phyloP scores from a whole-genome alignment of 352 stramenopile species.

The Pythium myriotylum region DNA sequence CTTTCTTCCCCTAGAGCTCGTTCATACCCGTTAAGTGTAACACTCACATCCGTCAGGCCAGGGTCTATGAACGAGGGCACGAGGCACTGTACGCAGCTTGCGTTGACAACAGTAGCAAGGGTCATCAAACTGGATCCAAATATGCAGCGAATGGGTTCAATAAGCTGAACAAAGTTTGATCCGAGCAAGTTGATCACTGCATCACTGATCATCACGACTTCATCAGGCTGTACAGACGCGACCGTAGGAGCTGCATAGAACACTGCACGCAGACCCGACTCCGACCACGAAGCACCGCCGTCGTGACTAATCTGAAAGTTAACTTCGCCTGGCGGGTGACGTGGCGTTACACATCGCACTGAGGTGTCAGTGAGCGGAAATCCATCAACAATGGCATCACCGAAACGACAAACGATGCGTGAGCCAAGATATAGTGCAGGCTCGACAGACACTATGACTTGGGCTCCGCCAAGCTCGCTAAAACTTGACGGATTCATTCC shows the following conservation, averaged over 20 bases:
- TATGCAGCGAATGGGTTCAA: constrained; percentile 16
- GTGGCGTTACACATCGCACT: constrained; percentile 17
- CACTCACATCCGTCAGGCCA: constrained; percentile 6
- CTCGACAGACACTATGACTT: constrained; percentile 33
- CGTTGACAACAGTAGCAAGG: constrained; percentile 21
- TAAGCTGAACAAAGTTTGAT: constrained; percentile 18
- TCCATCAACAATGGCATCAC: constrained; percentile 10
- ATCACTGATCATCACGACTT: constrained; percentile 23
- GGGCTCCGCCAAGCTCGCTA: constrained; percentile 48
- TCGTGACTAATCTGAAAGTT: constrained; percentile 22
- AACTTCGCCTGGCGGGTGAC: constrained; percentile 9
- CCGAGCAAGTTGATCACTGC: constrained; percentile 23
- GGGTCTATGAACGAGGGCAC: constrained; percentile 9
- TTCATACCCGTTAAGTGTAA: constrained; percentile 27
- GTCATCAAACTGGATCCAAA: constrained; percentile 16
- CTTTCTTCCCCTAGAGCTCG: constrained; percentile 1
- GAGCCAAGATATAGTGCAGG: constrained; percentile 8
- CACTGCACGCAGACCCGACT: neutral
- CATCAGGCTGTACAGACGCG: constrained; percentile 1
- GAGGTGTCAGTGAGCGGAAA: constrained; percentile 6
- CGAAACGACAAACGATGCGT: constrained; percentile 18
- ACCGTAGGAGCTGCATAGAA: constrained; percentile 22
- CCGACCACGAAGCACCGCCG: constrained; percentile 20
- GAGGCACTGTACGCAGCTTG: constrained; percentile 21
- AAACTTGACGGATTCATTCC: constrained; percentile 27